Base-by-base conservation (phyloP, 768 basidiomycete genomes). In the Pleurotus citrinopileatus region DNA sequence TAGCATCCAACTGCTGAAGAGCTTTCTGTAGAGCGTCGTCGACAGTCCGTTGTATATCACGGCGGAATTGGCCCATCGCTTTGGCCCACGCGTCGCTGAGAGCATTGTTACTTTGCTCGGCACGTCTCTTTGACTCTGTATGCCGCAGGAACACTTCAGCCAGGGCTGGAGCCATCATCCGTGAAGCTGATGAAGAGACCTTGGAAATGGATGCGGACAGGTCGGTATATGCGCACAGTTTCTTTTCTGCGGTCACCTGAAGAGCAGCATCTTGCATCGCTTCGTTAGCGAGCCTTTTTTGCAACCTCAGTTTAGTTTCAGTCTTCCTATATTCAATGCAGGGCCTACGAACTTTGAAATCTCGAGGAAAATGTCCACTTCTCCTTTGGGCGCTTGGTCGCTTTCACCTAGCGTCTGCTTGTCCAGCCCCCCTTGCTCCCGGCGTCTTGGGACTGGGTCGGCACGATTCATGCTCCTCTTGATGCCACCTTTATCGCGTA, bases 51-150 rank as follows among this genome's bases (percentile, higher is more conserved):
- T 65, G 71, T 40, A 80, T 73, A 28, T 79, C 76, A 15, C 61
- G 61, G 17, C 71, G 64, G 51, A 81, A 67, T 19, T 67, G 51
- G 32, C 74, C 67, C 46, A 82, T 76, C n/a, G 74, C 65, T 29
- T 74, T 66, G 54, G 68, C 70, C 81, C 82, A 83, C 37, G 80
- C 59, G 23, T 62, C 57, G 48, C 71, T 73, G n/a, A 80, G 71
- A 12, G 70, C 71, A 42, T 65, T 61, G 34, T 70, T 63, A 48
- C 67, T 72, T 43, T 67, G 65, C 51, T 78, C 74, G 25, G 73
- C 65, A 17, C 69, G 73, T 46, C 72, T 68, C 57, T 76, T 75
- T 55, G 66, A 72, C 53, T 77, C 70, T 38, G 69, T 68, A 52
- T 80, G 77, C 27, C 65, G 70, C 34, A 68, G 63, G 55, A 75